phyloP scores from a whole-genome alignment of 192 early-diverging fungal species.

The Podila horticola region DNA sequence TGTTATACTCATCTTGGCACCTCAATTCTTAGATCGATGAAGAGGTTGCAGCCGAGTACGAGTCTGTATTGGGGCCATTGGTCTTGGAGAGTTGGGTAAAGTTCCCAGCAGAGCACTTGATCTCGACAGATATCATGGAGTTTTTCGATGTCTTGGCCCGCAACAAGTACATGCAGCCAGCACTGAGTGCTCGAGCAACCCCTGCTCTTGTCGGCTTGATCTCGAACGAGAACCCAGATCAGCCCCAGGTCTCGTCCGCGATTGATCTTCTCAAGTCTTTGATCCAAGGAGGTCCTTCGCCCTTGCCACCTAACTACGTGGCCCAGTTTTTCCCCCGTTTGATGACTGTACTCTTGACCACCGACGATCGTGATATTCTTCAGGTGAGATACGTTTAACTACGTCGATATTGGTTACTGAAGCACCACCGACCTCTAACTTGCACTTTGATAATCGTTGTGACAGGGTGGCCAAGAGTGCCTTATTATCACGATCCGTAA shows the following conservation, averaged over 20 bases:
- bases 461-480: constrained; percentile 80
- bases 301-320: constrained; percentile 74
- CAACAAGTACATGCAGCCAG: constrained; percentile 66
- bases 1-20: not conserved
- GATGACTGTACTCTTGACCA: constrained; percentile 73
- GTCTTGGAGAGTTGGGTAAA: constrained; percentile 79
- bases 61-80: constrained; percentile 74
- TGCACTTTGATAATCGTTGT: not conserved
- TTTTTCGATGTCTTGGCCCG: constrained; percentile 78
- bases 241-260: constrained; percentile 55
- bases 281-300: constrained; percentile 74
- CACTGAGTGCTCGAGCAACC: constrained; percentile 76
- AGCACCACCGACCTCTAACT: not conserved
- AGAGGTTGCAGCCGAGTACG: constrained; percentile 75
- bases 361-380: constrained; percentile 78
- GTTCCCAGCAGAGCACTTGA: constrained; percentile 75
- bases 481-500: constrained; percentile 82
- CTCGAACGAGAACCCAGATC: constrained; percentile 10
- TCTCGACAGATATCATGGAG: constrained; percentile 76
- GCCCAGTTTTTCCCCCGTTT: constrained; percentile 82
- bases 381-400: constrained; percentile 60
- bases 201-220: constrained; percentile 63
- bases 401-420: not conserved
- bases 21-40: constrained; percentile 62
- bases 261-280: constrained; percentile 78